Percentiles rank a stretch among this genome's conserved stretches.
Evolutionary conservation across 371 early-diverging fungal species (phyloP).

Genomic region (Actinomortierella ambigua): DNA sequence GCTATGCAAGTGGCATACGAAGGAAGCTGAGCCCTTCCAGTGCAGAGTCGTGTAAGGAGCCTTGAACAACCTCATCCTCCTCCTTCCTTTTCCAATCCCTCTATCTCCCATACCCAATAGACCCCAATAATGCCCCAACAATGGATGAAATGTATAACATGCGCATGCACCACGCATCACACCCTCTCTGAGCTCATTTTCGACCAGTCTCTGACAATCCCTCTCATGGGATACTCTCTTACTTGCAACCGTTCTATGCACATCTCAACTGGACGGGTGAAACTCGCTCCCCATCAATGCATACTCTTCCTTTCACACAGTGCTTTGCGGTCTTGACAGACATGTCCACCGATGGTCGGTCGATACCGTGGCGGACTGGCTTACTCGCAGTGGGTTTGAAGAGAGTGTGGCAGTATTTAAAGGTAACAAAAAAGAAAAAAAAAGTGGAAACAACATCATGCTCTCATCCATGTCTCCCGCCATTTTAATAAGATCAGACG

Average conservation of each 20-base stretch:
- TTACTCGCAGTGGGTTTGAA: slow-evolving; percentile 35
- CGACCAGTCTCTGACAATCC: too few species aligned
- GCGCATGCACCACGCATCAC: background rate
- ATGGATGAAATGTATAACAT: slow-evolving; percentile 1
- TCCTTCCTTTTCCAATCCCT: background rate
- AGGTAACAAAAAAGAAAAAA: slow-evolving; percentile 19
- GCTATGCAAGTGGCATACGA: slow-evolving; percentile 20
- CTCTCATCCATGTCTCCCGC: background rate
- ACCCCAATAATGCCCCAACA: background rate
- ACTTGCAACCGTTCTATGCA: too few species aligned
- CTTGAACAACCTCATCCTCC: background rate
- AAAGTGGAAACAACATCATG: too few species aligned
- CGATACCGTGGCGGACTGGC: slow-evolving; percentile 36
- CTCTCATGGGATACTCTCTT: too few species aligned
- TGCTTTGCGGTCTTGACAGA: slow-evolving; percentile 19
- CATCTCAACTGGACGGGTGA: too few species aligned
- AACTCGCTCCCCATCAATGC: too few species aligned
- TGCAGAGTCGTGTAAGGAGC: too few species aligned
- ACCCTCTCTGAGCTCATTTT: background rate
- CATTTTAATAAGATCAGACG: background rate
- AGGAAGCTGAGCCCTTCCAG: too few species aligned
- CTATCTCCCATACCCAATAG: slow-evolving; percentile 2
- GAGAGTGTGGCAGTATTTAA: slow-evolving; percentile 33
- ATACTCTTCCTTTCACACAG: slow-evolving; percentile 2
- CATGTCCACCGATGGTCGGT: slow-evolving; percentile 43